These are phyloP conservation scores for Cercospora nicotianae DNA, from an alignment of 2,329 filamentous ascomycete genomes.

Conservation along the genomic window DNA sequence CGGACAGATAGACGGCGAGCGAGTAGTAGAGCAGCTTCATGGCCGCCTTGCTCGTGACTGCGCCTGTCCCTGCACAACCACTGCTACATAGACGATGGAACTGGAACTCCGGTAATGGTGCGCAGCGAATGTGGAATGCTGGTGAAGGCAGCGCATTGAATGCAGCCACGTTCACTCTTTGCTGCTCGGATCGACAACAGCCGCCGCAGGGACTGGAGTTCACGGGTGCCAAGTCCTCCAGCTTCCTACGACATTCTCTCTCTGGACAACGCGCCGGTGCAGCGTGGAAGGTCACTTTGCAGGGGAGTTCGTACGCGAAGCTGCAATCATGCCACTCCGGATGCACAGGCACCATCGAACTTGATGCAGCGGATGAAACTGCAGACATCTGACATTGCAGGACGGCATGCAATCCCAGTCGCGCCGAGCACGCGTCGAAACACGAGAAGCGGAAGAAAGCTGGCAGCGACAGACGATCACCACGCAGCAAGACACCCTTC, in stretches of 20 bases:
- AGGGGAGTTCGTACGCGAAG: background rate
- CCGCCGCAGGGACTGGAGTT: background rate
- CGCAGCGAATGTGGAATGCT: background rate
- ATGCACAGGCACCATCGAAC: background rate
- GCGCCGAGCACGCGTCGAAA: background rate
- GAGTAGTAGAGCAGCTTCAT: conserved; percentile 40
- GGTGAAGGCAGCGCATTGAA: background rate
- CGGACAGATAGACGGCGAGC: conserved; percentile 36
- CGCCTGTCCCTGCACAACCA: background rate
- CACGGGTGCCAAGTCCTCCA: background rate
- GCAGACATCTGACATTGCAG: background rate
- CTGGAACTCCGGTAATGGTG: background rate
- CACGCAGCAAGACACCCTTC: background rate
- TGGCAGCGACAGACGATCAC: background rate
- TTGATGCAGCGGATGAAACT: background rate
- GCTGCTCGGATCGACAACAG: background rate
- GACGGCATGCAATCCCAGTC: background rate
- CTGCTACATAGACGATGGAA: background rate
- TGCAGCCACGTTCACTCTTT: background rate
- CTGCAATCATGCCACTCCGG: background rate
- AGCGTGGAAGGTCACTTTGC: background rate
- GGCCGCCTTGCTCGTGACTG: conserved; percentile 3
- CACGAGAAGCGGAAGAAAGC: background rate
- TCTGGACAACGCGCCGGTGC: background rate
- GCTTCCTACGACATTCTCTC: background rate